Evolutionary conservation across 148 eudicot species (phyloP).

Genomic region (Diospyros lotus): DNA sequence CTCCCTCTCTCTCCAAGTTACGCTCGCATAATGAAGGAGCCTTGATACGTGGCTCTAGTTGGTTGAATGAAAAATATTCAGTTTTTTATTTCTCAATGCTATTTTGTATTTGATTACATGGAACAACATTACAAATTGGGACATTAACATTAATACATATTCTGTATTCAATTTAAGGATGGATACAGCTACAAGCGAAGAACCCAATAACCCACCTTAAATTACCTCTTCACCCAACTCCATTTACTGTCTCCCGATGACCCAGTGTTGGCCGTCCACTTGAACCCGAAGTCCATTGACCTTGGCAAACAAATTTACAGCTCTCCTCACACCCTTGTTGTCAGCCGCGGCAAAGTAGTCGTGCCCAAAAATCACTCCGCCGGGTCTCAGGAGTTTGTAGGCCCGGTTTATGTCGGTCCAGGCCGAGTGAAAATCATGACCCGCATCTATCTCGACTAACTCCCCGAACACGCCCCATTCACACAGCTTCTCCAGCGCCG

Average conservation of each 20-base stretch:
- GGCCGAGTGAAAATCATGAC: conserved; percentile 70
- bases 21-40: too few species aligned
- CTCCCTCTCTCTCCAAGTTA: too few species aligned
- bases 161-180: too few species aligned
- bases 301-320: conserved; percentile 59
- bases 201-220: too few species aligned
- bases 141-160: too few species aligned
- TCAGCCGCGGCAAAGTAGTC: conserved; percentile 46
- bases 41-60: too few species aligned
- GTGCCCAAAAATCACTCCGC: conserved; percentile 73
- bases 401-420: conserved; percentile 68
- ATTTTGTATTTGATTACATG: too few species aligned
- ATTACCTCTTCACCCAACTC: too few species aligned
- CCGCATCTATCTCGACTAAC: conserved; percentile 63
- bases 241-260: conserved; percentile 13
- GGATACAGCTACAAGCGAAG: too few species aligned
- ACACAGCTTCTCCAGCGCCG: conserved; percentile 43
- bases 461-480: conserved; percentile 60
- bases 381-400: conserved; percentile 48
- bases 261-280: conserved; percentile 62
- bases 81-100: too few species aligned
- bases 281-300: conserved; percentile 34
- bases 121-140: too few species aligned
- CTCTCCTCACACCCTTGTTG: conserved; percentile 55
- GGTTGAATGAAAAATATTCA: too few species aligned